Conservation (phyloP, 169 alveolate genomes). For the Neospora caninum region DNA sequence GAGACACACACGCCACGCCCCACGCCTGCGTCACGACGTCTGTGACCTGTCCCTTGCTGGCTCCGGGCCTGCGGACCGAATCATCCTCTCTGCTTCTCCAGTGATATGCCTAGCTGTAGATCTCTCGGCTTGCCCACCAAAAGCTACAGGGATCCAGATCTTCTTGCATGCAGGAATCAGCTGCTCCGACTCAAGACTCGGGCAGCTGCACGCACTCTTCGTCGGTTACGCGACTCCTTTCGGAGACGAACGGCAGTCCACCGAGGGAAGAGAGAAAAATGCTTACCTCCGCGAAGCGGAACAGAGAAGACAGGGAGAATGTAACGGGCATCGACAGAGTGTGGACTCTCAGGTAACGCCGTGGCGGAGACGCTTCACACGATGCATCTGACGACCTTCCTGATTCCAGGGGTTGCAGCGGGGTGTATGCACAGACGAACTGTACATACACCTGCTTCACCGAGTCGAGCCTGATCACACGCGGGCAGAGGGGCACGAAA, state of each 20-base stretch:
- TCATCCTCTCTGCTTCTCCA: no score
- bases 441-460: slow-evolving; percentile 73
- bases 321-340: slow-evolving; percentile 62
- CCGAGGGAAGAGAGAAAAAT: not conserved
- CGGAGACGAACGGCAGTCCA: no score
- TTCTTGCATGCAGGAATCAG: no score
- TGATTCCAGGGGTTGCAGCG: slow-evolving; percentile 56
- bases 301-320: slow-evolving; percentile 65
- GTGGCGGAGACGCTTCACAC: slow-evolving; percentile 23
- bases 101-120: no score
- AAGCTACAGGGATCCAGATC: no score
- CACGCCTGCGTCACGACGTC: not conserved
- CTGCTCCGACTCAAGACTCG: no score
- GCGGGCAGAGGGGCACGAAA: not conserved
- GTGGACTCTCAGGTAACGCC: slow-evolving; percentile 63
- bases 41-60: not conserved
- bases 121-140: no score
- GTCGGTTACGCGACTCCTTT: no score
- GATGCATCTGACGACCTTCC: not conserved
- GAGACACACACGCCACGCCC: not conserved
- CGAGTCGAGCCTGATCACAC: slow-evolving; percentile 67
- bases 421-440: slow-evolving; percentile 74
- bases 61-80: no score
- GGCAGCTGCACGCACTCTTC: no score
- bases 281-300: slow-evolving; percentile 67